Base-by-base conservation (phyloP, 805 yeast genomes). In the Teunomyces panamensis region DNA sequence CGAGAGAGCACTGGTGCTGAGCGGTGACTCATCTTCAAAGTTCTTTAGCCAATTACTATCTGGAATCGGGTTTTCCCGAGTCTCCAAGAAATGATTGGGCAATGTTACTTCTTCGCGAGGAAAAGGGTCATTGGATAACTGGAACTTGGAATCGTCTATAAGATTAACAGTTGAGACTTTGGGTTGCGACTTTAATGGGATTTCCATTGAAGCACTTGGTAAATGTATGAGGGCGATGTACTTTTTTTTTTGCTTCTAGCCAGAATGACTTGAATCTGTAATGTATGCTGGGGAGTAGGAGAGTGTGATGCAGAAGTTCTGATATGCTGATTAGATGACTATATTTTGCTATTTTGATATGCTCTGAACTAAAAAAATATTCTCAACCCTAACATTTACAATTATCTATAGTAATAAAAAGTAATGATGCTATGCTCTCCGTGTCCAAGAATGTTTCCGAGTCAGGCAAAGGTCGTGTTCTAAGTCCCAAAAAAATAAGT, bases 111-210 rank as follows among this genome's bases (percentile, higher is more conserved):
- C 43, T n/a, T 24, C 30, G 10, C 17, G 27, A 11, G 33, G 17
- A 33, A 41, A 10, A 5, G 33, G 49, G 14, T 29, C 43, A 13
- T 30, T 35, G 26, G 48, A 32, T 28, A 44, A 46, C 24, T 14
- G 43, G 36, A 50, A 50, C 39, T 27, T 39, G 28, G 43, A 46
- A 35, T 62, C 67, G 29, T 58, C 64, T 32, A 63, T 39, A 46
- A 61, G 58, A 39, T 61, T 61, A n/a, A 65, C 64, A 30, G 63
- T 59, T 4, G 74, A 68, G 13, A 70, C 75, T 55, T 68, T 63
- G 6, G 74, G 72, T 44, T 64, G 60, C 35, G 74, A 65, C 53
- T 70, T 70, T 35, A 71, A 58, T 6, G 75, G 74, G 45, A 71
- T 69, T 35, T 69, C 74, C 74, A 70, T 68, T 27, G 47, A 36